Conservation (phyloP, 148 eudicot genomes). For the Linanthus parryae region DNA sequence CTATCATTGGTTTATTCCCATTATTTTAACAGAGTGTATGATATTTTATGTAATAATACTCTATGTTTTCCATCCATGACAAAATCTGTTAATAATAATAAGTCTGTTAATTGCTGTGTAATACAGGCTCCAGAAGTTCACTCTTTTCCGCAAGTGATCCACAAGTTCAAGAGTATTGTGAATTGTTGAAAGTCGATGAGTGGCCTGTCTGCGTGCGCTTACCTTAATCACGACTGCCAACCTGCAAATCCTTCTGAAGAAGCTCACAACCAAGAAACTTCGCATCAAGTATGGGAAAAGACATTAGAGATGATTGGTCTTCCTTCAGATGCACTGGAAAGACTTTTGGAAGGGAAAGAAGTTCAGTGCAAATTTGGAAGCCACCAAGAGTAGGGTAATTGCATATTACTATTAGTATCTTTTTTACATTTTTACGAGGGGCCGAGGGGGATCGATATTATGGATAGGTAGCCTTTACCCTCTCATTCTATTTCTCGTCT, state of each 20-base stretch:
- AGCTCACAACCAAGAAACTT: slow-evolving; percentile 74
- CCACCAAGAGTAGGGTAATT: slow-evolving; percentile 21
- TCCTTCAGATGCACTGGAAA: slow-evolving; percentile 74
- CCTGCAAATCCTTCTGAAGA: slow-evolving; percentile 93
- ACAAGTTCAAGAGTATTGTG: slow-evolving; percentile 82
- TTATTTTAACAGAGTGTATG: no score
- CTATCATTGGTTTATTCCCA: no score
- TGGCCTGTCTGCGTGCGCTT: slow-evolving; percentile 91
- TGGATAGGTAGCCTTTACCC: no score
- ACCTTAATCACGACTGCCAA: slow-evolving; percentile 81
- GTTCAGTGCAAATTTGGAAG: slow-evolving; percentile 52
- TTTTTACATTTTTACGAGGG: no score
- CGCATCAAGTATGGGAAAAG: slow-evolving; percentile 77
- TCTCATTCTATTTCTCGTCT: no score
- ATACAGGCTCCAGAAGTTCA: slow-evolving; percentile 82
- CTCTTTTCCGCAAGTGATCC: slow-evolving; percentile 97
- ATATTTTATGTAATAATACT: no score
- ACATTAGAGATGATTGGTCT: slow-evolving; percentile 80
- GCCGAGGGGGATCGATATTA: no score
- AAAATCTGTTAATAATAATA: no score
- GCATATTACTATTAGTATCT: no score
- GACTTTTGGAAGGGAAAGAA: slow-evolving; percentile 74
- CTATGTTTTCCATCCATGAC: no score
- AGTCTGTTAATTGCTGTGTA: no score
- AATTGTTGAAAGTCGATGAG: slow-evolving; percentile 72